Base-by-base conservation (phyloP, 371 early-diverging fungal genomes). In the Zopfochytrium polystomum region DNA sequence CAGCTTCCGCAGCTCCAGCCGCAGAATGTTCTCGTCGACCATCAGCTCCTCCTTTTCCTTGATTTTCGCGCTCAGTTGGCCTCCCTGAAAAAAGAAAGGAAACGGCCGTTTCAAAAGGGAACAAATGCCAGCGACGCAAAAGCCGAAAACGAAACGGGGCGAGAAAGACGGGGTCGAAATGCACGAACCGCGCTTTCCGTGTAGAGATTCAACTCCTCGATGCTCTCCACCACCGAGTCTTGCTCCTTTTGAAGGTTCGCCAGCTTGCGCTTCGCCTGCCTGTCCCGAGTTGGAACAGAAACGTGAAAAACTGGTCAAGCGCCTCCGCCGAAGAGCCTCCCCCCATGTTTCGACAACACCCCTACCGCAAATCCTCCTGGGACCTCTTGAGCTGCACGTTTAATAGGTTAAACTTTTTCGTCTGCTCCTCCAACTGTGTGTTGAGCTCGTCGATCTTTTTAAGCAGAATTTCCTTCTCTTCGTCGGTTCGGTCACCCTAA, bases 41-140 rank as follows among this genome's bases (percentile, higher is more conserved):
- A 83, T 81, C 30, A 77, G 42, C 25, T 83, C 79, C 62, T 83
- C 83, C 65, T 80, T 83, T 57, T 83, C 83, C 32, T 69, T 70
- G 26, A 71, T 52, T 58, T 77, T 79, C 7, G 63, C 60, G n/a
- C 50, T 59, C 9, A 81, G 72, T 58, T 82, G 83, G 50, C 69
- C 60, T 1, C 74, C 29, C 76, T 77, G 33, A 20, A 58, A 0
- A 20, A 2, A 55, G 44, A 34, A 1, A 23, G 52, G 45, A 32
- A 18, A 6, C 27, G 20, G 31, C 38, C 34, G 22, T 11, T n/a
- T 9, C 33, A 18, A 13, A 6, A 48, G 0, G 25, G n/a, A n/a
- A n/a, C n/a, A n/a, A n/a, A n/a, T n/a, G n/a, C n/a, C n/a, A n/a
- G n/a, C n/a, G n/a, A n/a, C n/a, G n/a, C n/a, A n/a, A n/a, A n/a